These are phyloP conservation scores for Triadica sebifera DNA, from an alignment of 345 rosid genomes.

Conservation along the genomic window DNA sequence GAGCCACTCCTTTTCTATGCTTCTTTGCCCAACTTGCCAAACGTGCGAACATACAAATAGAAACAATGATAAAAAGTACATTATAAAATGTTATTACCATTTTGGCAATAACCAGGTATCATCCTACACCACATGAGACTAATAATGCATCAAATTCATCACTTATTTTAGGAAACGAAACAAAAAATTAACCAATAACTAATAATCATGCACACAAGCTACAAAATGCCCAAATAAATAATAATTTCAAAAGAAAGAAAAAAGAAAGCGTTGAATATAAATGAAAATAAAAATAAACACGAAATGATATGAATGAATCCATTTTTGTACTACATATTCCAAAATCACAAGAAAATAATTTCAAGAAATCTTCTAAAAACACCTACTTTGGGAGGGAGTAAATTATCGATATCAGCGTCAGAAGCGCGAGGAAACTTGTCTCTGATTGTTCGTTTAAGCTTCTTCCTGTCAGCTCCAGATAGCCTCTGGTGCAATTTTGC, in stretches of 20 bases:
- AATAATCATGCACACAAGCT: neutral
- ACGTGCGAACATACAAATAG: neutral
- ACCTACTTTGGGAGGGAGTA: conserved; percentile 84
- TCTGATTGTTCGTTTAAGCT: conserved; percentile 66
- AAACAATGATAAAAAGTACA: neutral
- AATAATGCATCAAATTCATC: neutral
- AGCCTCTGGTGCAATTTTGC: conserved; percentile 89
- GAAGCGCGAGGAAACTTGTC: conserved; percentile 65
- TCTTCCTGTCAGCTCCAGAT: conserved; percentile 93
- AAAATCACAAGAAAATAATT: neutral
- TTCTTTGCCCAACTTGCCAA: neutral
- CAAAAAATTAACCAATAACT: neutral
- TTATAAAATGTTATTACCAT: neutral
- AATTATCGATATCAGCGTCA: conserved; percentile 63
- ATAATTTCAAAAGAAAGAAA: neutral
- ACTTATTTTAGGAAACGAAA: neutral
- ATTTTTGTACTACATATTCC: neutral
- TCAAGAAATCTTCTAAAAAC: neutral
- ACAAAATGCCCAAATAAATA: neutral
- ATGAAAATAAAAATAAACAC: neutral
- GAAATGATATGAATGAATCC: neutral
- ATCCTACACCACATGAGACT: neutral
- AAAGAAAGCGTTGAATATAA: neutral
- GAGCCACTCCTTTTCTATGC: neutral
- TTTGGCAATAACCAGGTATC: neutral